Evolutionary conservation across 2,329 filamentous ascomycete species (phyloP).

Genomic region (Samsoniella hepiali): DNA sequence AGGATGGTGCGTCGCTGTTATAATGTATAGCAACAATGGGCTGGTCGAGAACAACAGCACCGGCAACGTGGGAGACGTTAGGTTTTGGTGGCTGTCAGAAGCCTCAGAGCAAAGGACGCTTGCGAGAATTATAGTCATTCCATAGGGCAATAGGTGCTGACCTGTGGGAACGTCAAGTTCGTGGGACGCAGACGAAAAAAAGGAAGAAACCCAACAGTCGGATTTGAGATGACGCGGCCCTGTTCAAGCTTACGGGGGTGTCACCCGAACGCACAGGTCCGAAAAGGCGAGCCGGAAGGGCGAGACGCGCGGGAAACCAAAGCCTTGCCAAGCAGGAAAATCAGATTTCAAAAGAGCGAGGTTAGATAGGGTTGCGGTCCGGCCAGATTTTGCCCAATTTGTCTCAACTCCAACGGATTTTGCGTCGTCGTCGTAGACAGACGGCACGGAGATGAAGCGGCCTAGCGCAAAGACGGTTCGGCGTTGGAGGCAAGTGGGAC

Average conservation of each 20-base stretch:
- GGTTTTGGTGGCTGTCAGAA: background rate
- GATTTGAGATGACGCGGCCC: constrained; percentile 16
- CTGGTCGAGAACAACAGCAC: background rate
- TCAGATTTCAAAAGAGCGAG: background rate
- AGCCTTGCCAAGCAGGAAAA: background rate
- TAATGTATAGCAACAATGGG: background rate
- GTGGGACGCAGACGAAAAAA: background rate
- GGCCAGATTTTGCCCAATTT: background rate
- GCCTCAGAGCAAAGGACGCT: background rate
- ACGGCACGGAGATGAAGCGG: constrained; percentile 10
- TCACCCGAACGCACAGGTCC: background rate
- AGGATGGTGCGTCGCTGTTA: background rate
- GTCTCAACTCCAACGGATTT: constrained; percentile 10
- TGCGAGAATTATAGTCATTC: background rate
- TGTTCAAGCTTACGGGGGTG: background rate
- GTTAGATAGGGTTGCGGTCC: constrained; percentile 4
- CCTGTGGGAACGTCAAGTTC: background rate
- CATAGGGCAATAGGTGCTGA: background rate
- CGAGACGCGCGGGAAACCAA: background rate
- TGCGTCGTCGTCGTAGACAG: background rate
- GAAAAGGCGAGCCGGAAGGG: constrained; percentile 1
- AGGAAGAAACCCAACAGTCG: background rate
- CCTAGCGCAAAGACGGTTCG: constrained; percentile 2
- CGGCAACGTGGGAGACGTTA: background rate
- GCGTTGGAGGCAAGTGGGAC: constrained; percentile 5